Evolutionary conservation across 441 rosid genomes (phyloP), one percentile per base, ranked within the genome.

Genomic region (Gossypium davidsonii): DNA sequence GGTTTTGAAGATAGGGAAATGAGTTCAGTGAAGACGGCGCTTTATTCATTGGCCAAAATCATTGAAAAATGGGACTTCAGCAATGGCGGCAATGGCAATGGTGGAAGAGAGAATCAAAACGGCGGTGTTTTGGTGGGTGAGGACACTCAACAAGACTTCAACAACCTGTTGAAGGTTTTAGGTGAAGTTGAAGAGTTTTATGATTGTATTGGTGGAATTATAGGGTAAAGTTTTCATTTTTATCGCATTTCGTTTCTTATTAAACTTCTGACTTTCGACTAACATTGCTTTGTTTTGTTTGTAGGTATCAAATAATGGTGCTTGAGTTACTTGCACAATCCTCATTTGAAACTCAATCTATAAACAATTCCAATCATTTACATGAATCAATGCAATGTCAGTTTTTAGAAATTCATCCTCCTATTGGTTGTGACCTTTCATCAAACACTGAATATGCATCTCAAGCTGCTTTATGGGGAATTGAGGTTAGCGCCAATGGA

Each of bases 391-490:
- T 82, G 85, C 84, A 83, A 51, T 78, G 88, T 56, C 89, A 85
- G 71, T 85, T 86, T 79, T 63, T 91, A 69, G 95, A 88, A 78
- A 87, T 92, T 82, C 97, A 89, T 70, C 68, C 89, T 53, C 97
- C 97, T 71, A 60, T 57, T 75, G 93, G 88, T 37, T 67, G 91
- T 80, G 97, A 92, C 84, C 97, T 91, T 72, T 88, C 92, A 58
- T 79, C 78, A 80, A 72, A 81, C 74, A 84, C 88, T 6, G 91
- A 88, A 58, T 89, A 89, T 78, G 96, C 96, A 14, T 83, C 93
- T 11, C 95, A 91, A 90, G 97, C 97, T 55, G 97, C 97, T 68
- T 77, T 94, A 1, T 92, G 97, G 97, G 98, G 97, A 72, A 85
- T 94, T 77, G 90, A 91, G 91, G 97, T 94, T 87, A 39, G 89